Evolutionary conservation across 768 basidiomycete species (phyloP).

Genomic region (Naganishia vaughanmartiniae): DNA sequence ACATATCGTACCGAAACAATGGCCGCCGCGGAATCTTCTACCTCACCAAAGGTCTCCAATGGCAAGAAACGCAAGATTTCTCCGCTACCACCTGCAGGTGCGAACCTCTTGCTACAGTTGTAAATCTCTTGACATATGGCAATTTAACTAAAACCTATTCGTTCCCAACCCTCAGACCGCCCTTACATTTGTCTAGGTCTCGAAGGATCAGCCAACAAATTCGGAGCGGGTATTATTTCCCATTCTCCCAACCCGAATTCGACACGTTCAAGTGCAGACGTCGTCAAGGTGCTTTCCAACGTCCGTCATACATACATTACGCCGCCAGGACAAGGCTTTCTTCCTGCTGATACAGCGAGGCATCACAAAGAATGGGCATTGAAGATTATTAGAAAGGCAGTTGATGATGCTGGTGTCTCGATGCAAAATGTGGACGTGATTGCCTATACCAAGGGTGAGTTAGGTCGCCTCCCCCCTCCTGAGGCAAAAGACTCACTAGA

Average conservation of each 20-base stretch:
- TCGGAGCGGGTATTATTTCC: constrained; percentile 87
- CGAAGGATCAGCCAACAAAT: constrained; percentile 96
- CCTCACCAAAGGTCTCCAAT: background rate
- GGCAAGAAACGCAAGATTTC: constrained; percentile 27
- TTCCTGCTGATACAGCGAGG: constrained; percentile 89
- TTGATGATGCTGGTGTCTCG: constrained; percentile 65
- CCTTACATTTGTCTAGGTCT: constrained; percentile 78
- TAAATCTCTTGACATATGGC: background rate
- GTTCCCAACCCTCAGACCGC: constrained; percentile 33
- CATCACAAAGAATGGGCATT: constrained; percentile 94
- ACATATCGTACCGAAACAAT: background rate
- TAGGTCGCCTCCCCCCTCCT: background rate
- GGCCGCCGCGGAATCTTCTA: background rate
- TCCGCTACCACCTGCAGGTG: constrained; percentile 28
- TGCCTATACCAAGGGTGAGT: constrained; percentile 91
- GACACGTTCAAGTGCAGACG: constrained; percentile 39
- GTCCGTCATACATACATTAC: constrained; percentile 98
- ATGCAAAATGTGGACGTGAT: constrained; percentile 87
- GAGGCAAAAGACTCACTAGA: background rate
- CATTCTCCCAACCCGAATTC: constrained; percentile 59
- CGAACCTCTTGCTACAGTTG: background rate
- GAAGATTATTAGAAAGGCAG: constrained; percentile 72
- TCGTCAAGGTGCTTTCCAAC: constrained; percentile 78
- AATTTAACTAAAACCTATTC: background rate
- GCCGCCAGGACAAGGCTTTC: constrained; percentile 95